These are phyloP conservation scores for Chrysoporthe austroafricana DNA, from an alignment of 2,329 filamentous ascomycete genomes.

Conservation along the genomic window DNA sequence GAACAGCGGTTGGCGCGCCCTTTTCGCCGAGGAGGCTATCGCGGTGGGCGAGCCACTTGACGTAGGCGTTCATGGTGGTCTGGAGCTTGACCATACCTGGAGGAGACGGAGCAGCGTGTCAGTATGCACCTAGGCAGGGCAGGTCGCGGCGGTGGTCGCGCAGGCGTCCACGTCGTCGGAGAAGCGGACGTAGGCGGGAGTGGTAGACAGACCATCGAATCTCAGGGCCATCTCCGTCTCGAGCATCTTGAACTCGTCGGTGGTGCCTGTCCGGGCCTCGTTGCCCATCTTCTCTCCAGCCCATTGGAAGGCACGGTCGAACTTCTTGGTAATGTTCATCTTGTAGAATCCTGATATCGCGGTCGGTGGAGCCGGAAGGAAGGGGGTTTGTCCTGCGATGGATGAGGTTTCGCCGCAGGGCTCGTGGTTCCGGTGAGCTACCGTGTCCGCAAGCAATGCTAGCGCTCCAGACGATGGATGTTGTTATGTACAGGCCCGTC, in stretches of 20 bases:
- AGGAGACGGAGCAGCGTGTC: constrained; percentile 19
- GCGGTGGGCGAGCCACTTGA: constrained; percentile 86
- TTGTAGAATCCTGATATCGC: constrained; percentile 27
- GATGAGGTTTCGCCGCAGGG: background rate
- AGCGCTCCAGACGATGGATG: background rate
- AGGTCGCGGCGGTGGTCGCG: constrained; percentile 6
- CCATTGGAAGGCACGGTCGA: constrained; percentile 97
- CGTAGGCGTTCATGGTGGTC: constrained; percentile 80
- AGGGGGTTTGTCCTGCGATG: background rate
- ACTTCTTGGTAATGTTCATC: constrained; percentile 75
- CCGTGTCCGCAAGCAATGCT: too few species aligned
- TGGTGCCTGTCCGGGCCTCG: constrained; percentile 83
- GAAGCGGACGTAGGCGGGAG: background rate
- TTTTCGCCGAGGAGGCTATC: constrained; percentile 83
- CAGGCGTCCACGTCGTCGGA: background rate
- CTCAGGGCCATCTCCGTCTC: constrained; percentile 89
- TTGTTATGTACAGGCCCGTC: constrained; percentile 1
- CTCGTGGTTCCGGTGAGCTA: background rate
- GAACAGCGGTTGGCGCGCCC: constrained; percentile 74
- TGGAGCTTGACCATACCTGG: constrained; percentile 90
- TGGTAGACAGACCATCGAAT: constrained; percentile 72
- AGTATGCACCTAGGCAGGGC: background rate
- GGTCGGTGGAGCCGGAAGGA: background rate
- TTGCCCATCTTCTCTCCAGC: constrained; percentile 94
- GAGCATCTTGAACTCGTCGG: constrained; percentile 88